Evolutionary conservation across 2,329 filamentous ascomycete species (phyloP).

Genomic region (Verticillium nonalfalfae): DNA sequence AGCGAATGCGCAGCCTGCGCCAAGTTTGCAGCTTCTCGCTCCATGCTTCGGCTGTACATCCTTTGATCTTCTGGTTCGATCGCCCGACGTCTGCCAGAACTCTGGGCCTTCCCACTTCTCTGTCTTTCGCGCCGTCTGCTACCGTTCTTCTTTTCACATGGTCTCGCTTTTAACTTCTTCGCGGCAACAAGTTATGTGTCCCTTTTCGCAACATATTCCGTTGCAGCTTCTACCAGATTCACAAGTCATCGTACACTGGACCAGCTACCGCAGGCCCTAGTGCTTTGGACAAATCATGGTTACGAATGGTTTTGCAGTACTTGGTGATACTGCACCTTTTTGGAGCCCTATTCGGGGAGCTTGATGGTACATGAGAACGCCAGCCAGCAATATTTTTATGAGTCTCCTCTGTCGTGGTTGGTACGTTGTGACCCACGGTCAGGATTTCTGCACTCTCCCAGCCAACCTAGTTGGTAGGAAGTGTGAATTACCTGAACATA

Average conservation of each 20-base stretch:
- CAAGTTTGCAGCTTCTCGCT: not conserved
- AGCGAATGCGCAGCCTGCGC: slow-evolving; percentile 12
- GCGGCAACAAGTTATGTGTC: slow-evolving; percentile 31
- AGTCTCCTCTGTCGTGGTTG: not conserved
- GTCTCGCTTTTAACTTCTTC: slow-evolving; percentile 15
- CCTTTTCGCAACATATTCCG: slow-evolving; percentile 43
- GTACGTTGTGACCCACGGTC: not conserved
- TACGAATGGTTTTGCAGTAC: slow-evolving; percentile 54
- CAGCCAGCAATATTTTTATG: not conserved
- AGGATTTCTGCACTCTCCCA: not conserved
- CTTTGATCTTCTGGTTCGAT: not conserved
- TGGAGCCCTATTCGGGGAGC: slow-evolving; percentile 1
- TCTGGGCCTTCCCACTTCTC: slow-evolving; percentile 4
- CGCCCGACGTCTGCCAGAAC: slow-evolving; percentile 14
- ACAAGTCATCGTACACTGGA: slow-evolving; percentile 51
- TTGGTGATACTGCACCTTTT: slow-evolving; percentile 10
- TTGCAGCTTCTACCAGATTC: slow-evolving; percentile 46
- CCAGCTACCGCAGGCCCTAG: slow-evolving; percentile 40
- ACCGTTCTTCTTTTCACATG: slow-evolving; percentile 21
- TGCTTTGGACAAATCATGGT: slow-evolving; percentile 57
- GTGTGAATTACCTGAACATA: not conserved
- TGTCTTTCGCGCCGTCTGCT: slow-evolving; percentile 4
- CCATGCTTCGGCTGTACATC: not conserved
- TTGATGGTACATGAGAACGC: slow-evolving; percentile 7
- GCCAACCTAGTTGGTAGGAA: not conserved